These are phyloP conservation scores for Podaxis sp. DNA, from an alignment of 768 basidiomycete genomes.

Conservation along the genomic window DNA sequence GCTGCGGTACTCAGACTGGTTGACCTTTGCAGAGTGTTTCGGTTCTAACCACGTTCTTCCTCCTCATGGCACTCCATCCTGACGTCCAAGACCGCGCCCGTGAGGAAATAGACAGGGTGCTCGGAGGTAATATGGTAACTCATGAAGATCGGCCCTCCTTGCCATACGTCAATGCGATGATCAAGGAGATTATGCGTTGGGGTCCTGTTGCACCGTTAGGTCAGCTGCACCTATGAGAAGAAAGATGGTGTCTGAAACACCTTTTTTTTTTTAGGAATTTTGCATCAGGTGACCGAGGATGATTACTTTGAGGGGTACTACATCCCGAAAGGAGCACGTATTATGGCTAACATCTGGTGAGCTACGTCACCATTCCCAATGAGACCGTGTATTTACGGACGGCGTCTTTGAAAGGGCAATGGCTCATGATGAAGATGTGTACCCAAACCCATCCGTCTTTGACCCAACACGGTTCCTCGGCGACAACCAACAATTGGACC, in stretches of 20 bases:
- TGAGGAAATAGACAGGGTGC: slow-evolving; percentile 32
- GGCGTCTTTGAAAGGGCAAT: slow-evolving; percentile 21
- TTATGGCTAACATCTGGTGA: slow-evolving; percentile 28
- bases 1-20: neutral
- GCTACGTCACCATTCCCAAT: slow-evolving; percentile 1
- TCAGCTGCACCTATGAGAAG: neutral
- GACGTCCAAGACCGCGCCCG: slow-evolving; percentile 35
- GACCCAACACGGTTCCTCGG: slow-evolving; percentile 28
- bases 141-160: slow-evolving; percentile 27
- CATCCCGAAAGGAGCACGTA: slow-evolving; percentile 28
- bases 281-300: slow-evolving; percentile 25
- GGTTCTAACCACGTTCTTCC: slow-evolving; percentile 30
- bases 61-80: slow-evolving; percentile 34
- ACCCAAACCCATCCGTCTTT: slow-evolving; percentile 32
- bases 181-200: slow-evolving; percentile 37
- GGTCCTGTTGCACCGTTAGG: slow-evolving; percentile 27
- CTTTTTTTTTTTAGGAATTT: slow-evolving; percentile 18
- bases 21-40: slow-evolving; percentile 26
- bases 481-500: slow-evolving; percentile 25
- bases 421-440: slow-evolving; percentile 30
- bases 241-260: neutral
- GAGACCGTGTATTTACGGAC: neutral
- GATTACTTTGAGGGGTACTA: slow-evolving; percentile 28
- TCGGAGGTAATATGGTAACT: slow-evolving; percentile 27
- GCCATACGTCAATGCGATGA: slow-evolving; percentile 32